Evolutionary conservation across 192 early-diverging fungal genomes (phyloP).

Genomic region (Coemansia nantahalensis): DNA sequence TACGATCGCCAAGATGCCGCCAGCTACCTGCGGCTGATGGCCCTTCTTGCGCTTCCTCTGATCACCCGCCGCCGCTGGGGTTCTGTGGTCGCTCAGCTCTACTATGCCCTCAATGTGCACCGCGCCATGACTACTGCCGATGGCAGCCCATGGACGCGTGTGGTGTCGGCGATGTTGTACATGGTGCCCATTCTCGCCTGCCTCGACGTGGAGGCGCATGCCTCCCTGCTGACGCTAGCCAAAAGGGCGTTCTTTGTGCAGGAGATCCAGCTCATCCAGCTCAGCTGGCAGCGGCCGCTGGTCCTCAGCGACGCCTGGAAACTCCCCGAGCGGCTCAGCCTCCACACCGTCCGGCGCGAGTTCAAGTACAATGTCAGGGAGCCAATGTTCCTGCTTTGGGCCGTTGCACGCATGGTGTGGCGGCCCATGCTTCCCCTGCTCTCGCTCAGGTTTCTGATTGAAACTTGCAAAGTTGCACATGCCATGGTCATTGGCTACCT

Average conservation of each 20-base stretch:
- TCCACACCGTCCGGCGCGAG: conserved; percentile 12
- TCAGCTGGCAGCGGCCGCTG: conserved; percentile 21
- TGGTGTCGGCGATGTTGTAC: conserved; percentile 1
- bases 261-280: conserved; percentile 19
- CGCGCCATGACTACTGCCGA: conserved; percentile 4
- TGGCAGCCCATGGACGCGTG: not conserved
- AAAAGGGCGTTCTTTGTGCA: conserved; percentile 10
- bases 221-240: conserved; percentile 1
- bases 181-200: conserved; percentile 2
- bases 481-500: conserved; percentile 10
- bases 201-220: conserved; percentile 15
- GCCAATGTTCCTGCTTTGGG: conserved; percentile 36
- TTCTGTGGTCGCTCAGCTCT: conserved; percentile 11
- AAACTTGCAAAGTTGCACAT: not conserved
- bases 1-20: too few relatives aligned
- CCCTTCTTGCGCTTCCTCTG: not conserved
- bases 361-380: conserved; percentile 32
- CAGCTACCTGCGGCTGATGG: conserved; percentile 1
- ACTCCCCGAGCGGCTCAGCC: conserved; percentile 20
- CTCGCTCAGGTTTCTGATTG: conserved; percentile 5
- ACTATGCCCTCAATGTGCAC: conserved; percentile 14
- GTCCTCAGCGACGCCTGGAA: conserved; percentile 17
- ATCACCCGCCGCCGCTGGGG: conserved; percentile 1
- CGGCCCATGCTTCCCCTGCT: conserved; percentile 37
- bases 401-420: conserved; percentile 37